Conservation (phyloP, 257 asterid species). For the Plantago ovata region DNA sequence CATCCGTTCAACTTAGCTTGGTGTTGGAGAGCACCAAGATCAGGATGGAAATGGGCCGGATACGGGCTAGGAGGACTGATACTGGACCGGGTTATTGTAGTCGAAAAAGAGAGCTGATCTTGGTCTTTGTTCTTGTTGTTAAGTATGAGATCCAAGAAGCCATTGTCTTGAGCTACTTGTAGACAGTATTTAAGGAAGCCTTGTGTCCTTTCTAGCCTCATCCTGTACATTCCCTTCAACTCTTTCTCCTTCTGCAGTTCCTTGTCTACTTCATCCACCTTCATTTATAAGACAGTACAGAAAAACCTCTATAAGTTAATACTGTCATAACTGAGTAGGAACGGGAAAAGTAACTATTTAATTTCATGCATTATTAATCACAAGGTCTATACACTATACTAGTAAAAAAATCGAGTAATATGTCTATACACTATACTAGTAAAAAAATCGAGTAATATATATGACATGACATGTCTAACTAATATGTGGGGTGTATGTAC, state of each 20-base stretch:
- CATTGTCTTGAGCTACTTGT: conserved; percentile 69
- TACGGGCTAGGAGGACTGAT: conserved; percentile 24
- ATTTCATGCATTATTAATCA: too few relatives aligned
- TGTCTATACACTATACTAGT: too few relatives aligned
- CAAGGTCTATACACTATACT: too few relatives aligned
- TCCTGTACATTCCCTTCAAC: conserved; percentile 33
- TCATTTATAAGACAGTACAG: background rate
- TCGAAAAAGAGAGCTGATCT: conserved; percentile 15
- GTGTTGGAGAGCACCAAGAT: conserved; percentile 36
- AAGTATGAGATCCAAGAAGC: conserved; percentile 53
- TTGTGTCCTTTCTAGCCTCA: conserved; percentile 41
- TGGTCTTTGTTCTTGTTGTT: conserved; percentile 34
- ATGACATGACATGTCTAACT: background rate
- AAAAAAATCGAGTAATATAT: background rate
- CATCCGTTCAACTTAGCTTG: conserved; percentile 64
- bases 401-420: too few relatives aligned
- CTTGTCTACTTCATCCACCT: conserved; percentile 46
- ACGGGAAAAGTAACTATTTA: too few relatives aligned
- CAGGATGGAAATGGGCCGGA: conserved; percentile 25
- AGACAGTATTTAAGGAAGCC: conserved; percentile 36
- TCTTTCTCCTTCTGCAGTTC: conserved; percentile 45
- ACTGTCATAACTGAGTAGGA: too few relatives aligned
- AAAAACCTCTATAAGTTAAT: too few relatives aligned
- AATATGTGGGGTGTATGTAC: conserved; percentile 12
- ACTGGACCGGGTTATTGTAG: conserved; percentile 11